Percentiles rank a stretch among this genome's conserved stretches.
Evolutionary conservation across 768 basidiomycete species (phyloP).

Genomic region (Rhodotorula toruloides): DNA sequence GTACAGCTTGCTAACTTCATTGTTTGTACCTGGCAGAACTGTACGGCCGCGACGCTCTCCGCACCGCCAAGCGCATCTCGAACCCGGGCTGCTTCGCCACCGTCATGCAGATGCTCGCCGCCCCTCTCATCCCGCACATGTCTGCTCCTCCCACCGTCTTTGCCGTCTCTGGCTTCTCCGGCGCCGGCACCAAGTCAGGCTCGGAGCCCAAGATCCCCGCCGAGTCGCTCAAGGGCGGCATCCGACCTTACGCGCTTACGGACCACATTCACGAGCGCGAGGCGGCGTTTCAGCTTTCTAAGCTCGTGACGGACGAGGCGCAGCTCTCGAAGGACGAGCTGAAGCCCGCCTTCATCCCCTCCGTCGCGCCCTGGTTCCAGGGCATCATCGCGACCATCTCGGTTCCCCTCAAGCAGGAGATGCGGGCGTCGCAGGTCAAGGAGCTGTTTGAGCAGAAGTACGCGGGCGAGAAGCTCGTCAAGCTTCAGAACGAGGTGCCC

Average conservation of each 20-base stretch:
- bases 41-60: slow-evolving; percentile 68
- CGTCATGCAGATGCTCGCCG: slow-evolving; percentile 81
- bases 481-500: slow-evolving; percentile 64
- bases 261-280: slow-evolving; percentile 99
- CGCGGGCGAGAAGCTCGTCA: slow-evolving; percentile 64
- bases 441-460: slow-evolving; percentile 75
- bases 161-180: slow-evolving; percentile 89
- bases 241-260: slow-evolving; percentile 82
- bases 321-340: slow-evolving; percentile 60
- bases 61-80: slow-evolving; percentile 73
- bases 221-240: slow-evolving; percentile 65
- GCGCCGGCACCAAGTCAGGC: slow-evolving; percentile 79
- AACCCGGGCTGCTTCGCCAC: slow-evolving; percentile 99
- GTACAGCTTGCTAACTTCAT: too few relatives aligned
- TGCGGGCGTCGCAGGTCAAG: slow-evolving; percentile 68
- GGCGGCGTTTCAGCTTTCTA: slow-evolving; percentile 75
- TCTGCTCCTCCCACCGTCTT: slow-evolving; percentile 69
- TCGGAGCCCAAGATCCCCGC: slow-evolving; percentile 77
- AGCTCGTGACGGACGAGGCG: slow-evolving; percentile 47
- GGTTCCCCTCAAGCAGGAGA: slow-evolving; percentile 64
- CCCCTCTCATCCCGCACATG: slow-evolving; percentile 74
- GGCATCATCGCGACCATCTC: slow-evolving; percentile 86
- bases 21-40: slow-evolving; percentile 78
- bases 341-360: slow-evolving; percentile 77
- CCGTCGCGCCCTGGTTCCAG: slow-evolving; percentile 89